phyloP scores from a whole-genome alignment of 768 basidiomycete genomes.

The Termitomyces bulborhizus region DNA sequence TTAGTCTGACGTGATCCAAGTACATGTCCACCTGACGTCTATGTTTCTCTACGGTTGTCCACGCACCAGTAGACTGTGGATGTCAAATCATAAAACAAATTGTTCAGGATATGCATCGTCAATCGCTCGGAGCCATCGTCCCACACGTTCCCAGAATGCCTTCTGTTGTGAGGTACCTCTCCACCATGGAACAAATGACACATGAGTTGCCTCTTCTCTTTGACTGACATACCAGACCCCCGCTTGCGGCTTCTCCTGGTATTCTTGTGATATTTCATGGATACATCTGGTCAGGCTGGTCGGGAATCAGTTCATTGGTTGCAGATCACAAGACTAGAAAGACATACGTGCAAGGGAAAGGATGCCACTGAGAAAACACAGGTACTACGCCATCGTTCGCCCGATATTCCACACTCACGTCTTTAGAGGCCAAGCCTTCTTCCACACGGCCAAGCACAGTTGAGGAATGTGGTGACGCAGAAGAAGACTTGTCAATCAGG shows the following conservation, averaged over 20 bases:
- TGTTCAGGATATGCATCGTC: neutral
- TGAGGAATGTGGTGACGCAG: neutral
- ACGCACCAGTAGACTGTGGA: neutral
- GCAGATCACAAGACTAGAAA: neutral
- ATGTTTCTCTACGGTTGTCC: neutral
- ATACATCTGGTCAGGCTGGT: neutral
- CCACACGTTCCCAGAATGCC: neutral
- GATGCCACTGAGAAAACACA: neutral
- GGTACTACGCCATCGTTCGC: neutral
- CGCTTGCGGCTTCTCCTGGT: neutral
- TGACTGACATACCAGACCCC: neutral
- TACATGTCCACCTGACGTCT: slow-evolving; percentile 17
- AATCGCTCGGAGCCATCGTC: neutral
- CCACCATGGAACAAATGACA: neutral
- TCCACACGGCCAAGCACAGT: neutral
- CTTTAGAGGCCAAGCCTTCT: neutral
- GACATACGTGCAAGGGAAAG: neutral
- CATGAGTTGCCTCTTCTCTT: neutral
- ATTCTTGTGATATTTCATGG: neutral
- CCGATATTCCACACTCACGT: neutral
- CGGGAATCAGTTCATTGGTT: neutral
- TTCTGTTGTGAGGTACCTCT: neutral
- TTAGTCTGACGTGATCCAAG: neutral
- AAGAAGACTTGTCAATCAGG: neutral
- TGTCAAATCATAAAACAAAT: neutral